A percentile compares a stretch with the other conserved stretches of the same genome.
phyloP scores from a whole-genome alignment of 2,329 filamentous ascomycete genomes.

The Rachicladosporium sp. region DNA sequence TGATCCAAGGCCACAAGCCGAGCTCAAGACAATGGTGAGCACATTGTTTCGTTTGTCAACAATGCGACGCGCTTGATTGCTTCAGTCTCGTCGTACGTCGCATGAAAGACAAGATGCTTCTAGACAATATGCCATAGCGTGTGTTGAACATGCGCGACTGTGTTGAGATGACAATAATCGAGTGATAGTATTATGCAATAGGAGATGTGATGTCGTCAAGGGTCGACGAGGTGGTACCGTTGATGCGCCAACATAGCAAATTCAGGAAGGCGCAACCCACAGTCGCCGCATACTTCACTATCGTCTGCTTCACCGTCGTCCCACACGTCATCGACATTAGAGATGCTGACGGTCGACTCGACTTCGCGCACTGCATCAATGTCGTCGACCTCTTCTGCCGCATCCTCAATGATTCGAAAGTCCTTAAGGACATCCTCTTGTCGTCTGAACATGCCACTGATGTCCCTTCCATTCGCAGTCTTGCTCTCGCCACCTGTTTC shows the following conservation, averaged over 20 bases:
- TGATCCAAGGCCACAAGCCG: too few relatives aligned
- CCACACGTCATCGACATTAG: slow-evolving; percentile 7
- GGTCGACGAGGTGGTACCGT: slow-evolving; percentile 32
- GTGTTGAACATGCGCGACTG: too few relatives aligned
- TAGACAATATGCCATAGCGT: too few relatives aligned
- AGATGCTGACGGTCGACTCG: not conserved
- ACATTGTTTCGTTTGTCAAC: too few relatives aligned
- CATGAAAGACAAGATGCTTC: too few relatives aligned
- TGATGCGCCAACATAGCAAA: slow-evolving; percentile 49
- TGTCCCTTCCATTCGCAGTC: slow-evolving; percentile 52
- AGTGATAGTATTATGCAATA: too few relatives aligned
- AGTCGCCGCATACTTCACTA: slow-evolving; percentile 26
- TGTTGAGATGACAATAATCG: too few relatives aligned
- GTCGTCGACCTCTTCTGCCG: slow-evolving; percentile 10
- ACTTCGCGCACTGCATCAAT: slow-evolving; percentile 1
- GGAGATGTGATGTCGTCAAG: too few relatives aligned
- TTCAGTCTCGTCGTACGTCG: too few relatives aligned
- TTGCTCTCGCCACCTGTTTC: slow-evolving; percentile 33
- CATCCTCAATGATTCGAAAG: slow-evolving; percentile 45
- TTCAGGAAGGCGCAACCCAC: slow-evolving; percentile 41
- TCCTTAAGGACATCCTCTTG: slow-evolving; percentile 59
- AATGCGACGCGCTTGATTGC: too few relatives aligned
- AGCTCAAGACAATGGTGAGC: too few relatives aligned
- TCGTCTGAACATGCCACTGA: slow-evolving; percentile 66
- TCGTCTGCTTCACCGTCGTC: slow-evolving; percentile 10